Evolutionary conservation across 768 basidiomycete genomes (phyloP).

Genomic region (Tricholoma sp.): DNA sequence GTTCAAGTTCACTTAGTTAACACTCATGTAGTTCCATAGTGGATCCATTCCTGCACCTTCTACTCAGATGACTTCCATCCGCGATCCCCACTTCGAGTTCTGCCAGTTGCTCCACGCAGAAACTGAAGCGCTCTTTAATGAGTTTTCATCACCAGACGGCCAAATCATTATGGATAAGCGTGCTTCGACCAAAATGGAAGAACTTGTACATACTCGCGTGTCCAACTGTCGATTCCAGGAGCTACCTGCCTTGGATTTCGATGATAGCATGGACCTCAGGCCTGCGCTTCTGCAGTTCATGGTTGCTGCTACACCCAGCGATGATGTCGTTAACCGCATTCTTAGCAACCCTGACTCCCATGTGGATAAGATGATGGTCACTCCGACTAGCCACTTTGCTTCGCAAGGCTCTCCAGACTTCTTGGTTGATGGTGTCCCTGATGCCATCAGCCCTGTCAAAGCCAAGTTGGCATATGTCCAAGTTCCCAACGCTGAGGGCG

Average conservation of each 20-base stretch:
- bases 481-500: slow-evolving; percentile 61
- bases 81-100: slow-evolving; percentile 43
- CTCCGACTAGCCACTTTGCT: slow-evolving; percentile 41
- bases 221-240: slow-evolving; percentile 56
- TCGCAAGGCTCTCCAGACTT: slow-evolving; percentile 34
- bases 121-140: slow-evolving; percentile 24
- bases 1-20: background rate
- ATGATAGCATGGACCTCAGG: slow-evolving; percentile 36
- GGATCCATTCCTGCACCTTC: slow-evolving; percentile 45
- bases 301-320: slow-evolving; percentile 60
- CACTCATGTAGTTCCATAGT: slow-evolving; percentile 63
- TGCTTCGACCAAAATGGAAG: slow-evolving; percentile 15
- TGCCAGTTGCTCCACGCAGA: slow-evolving; percentile 42
- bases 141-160: slow-evolving; percentile 13
- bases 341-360: slow-evolving; percentile 43
- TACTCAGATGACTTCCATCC: slow-evolving; percentile 21
- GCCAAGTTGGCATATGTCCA: slow-evolving; percentile 77
- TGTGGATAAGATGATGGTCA: slow-evolving; percentile 43
- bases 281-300: slow-evolving; percentile 76
- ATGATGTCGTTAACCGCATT: slow-evolving; percentile 44
- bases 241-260: slow-evolving; percentile 22
- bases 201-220: slow-evolving; percentile 41
- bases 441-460: slow-evolving; percentile 77
- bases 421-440: slow-evolving; percentile 60
- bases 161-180: slow-evolving; percentile 26